Percentiles rank a stretch among this genome's conserved stretches.
Conservation (phyloP, 441 rosid genomes). For the Melastoma candidum region DNA sequence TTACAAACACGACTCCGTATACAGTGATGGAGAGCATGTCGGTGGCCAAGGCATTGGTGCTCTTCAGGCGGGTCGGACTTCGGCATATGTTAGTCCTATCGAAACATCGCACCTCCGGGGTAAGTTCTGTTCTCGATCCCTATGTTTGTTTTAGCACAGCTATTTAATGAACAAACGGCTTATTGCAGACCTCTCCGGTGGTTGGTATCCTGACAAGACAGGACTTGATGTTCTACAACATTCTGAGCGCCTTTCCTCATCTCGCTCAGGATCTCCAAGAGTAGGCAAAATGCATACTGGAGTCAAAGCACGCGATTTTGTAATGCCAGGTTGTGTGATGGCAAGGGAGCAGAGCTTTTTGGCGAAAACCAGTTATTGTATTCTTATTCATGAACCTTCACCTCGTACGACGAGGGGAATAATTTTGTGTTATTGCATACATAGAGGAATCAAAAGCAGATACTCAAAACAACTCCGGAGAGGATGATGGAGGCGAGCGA, state of each 20-base stretch:
- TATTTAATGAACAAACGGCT: not conserved
- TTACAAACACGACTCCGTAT: constrained; percentile 80
- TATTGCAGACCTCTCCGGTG: constrained; percentile 51
- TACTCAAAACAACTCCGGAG: no score
- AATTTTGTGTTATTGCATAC: no score
- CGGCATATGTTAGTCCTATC: constrained; percentile 74
- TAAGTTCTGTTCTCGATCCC: constrained; percentile 20
- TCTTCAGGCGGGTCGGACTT: constrained; percentile 70
- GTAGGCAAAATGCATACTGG: constrained; percentile 26
- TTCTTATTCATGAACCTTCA: no score
- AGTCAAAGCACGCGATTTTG: not conserved
- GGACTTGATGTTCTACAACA: constrained; percentile 52
- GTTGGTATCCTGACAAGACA: constrained; percentile 83
- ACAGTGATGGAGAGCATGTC: constrained; percentile 83
- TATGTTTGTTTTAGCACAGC: not conserved
- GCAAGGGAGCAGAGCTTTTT: no score
- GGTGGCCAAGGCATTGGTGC: constrained; percentile 79
- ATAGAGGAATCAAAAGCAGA: no score
- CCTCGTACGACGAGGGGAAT: no score
- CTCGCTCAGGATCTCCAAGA: constrained; percentile 31
- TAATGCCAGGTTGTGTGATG: no score
- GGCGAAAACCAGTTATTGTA: no score
- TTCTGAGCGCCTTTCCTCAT: constrained; percentile 68
- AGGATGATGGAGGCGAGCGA: constrained; percentile 11
- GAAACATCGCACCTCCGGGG: constrained; percentile 76